Evolutionary conservation across 306 rosid species (phyloP), one percentile per base, ranked within the genome.

Genomic region (Lathyrus sativus): DNA sequence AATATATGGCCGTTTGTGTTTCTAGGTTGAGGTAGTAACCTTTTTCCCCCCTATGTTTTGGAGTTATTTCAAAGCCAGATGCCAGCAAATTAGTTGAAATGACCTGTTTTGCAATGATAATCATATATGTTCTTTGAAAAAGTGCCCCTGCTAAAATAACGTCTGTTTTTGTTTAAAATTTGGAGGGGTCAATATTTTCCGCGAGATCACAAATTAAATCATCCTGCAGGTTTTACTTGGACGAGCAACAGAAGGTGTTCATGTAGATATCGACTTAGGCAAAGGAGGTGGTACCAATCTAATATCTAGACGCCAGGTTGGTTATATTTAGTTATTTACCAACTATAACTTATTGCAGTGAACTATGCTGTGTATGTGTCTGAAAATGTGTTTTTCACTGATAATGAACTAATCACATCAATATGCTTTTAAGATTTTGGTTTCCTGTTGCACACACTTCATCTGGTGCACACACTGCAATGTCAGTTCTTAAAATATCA

Each of bases 281-380:
- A 91, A 77, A 76, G 99, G 79, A 71, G 85, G 95, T n/a, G 60
- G 65, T 31, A 76, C 84, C 24, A 90, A 87, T 61, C 82, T 85
- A 82, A 83, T 91, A 76, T 95, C 99, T 77, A 88, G 99, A 26
- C 89, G 85, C 24, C 97, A 95, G 97, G 99, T 95, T 73, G 44
- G 84, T 72, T 63, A 62, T 61, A 68, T 50, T 45, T 29, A 65
- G 26, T 44, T 45, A 14, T 65, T 41, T 67, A 49, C 59, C 22
- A 41, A 57, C 41, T 29, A 68, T 39, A 33, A 35, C 51, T 51
- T 63, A 9, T 60, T 56, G 64, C 38, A 8, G 58, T 44, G 7
- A 31, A 65, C 24, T 22, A 11, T 19, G 11, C 17, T 15, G 67
- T 63, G 55, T 55, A 43, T 41, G 41, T 57, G 3, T 65, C 49